These are phyloP conservation scores for Chaetoscypha palmicola DNA, from an alignment of 2,329 filamentous ascomycete genomes.

Conservation along the genomic window DNA sequence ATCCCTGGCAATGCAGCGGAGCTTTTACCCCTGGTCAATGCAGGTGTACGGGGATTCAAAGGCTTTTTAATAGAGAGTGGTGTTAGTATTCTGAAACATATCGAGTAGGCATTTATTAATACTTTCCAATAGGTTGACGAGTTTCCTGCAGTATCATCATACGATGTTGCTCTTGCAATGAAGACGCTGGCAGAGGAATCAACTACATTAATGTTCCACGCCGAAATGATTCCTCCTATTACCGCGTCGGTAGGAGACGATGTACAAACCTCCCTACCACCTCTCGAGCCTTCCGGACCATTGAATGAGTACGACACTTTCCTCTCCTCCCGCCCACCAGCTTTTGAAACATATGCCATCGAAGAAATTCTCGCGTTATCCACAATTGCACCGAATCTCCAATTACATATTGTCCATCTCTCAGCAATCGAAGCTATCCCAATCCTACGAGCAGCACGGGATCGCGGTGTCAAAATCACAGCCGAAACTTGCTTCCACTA, in stretches of 20 bases:
- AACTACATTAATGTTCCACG: constrained; percentile 97
- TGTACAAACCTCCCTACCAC: constrained; percentile 62
- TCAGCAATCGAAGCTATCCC: constrained; percentile 64
- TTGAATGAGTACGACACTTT: constrained; percentile 81
- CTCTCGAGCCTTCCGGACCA: constrained; percentile 62
- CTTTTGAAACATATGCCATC: constrained; percentile 87
- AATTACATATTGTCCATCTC: constrained; percentile 79
- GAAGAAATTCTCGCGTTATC: constrained; percentile 79
- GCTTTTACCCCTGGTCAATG: constrained; percentile 71
- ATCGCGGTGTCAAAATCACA: constrained; percentile 59
- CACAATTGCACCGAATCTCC: constrained; percentile 70
- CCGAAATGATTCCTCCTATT: constrained; percentile 93
- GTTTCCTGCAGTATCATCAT: constrained; percentile 81
- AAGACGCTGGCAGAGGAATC: constrained; percentile 68
- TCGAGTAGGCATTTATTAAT: constrained; percentile 1
- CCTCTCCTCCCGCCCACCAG: constrained; percentile 78
- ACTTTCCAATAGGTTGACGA: constrained; percentile 66
- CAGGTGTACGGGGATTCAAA: constrained; percentile 91
- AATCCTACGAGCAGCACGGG: constrained; percentile 54
- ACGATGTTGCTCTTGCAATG: constrained; percentile 76
- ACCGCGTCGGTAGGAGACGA: constrained; percentile 71
- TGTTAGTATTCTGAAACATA: constrained; percentile 45
- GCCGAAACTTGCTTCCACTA: constrained; percentile 77
- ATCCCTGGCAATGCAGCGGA: constrained; percentile 82
- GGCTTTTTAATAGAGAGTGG: constrained; percentile 96